Conservation (phyloP, 2,329 filamentous ascomycete species). For the Diaporthe batatas region DNA sequence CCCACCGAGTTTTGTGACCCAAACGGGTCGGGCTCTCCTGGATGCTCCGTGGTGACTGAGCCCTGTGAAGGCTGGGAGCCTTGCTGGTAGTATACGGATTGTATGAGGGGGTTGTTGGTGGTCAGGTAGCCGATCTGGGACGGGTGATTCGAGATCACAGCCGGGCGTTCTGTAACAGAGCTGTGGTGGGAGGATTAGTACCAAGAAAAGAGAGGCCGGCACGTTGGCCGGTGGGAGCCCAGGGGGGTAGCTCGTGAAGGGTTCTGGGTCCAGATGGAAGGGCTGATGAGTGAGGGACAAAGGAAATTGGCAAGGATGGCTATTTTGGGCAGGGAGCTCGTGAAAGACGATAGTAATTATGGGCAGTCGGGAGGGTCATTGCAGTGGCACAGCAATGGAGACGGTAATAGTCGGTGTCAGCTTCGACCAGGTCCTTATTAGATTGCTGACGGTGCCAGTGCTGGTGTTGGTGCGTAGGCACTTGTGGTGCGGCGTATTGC, state of each 20-base stretch:
- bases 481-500: constrained; percentile 27
- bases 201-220: constrained; percentile 21
- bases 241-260: constrained; percentile 29
- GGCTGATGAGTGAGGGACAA: constrained; percentile 25
- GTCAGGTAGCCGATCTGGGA: constrained; percentile 78
- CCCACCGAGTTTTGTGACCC: constrained; percentile 43
- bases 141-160: constrained; percentile 68
- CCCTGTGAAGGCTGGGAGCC: constrained; percentile 57
- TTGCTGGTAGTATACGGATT: constrained; percentile 63
- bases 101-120: constrained; percentile 76
- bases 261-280: constrained; percentile 14
- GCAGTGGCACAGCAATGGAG: constrained; percentile 32
- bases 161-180: constrained; percentile 55
- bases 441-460: constrained; percentile 29
- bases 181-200: constrained; percentile 37
- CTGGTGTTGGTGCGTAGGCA: constrained; percentile 1
- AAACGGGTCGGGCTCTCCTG: constrained; percentile 31
- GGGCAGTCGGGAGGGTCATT: constrained; percentile 30
- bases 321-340: constrained; percentile 30
- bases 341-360: constrained; percentile 24
- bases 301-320: constrained; percentile 24
- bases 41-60: constrained; percentile 40
- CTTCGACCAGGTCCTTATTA: constrained; percentile 11
- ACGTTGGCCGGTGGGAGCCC: constrained; percentile 23
- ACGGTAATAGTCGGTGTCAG: constrained; percentile 29